Evolutionary conservation across 2,329 filamentous ascomycete species (phyloP).

Genomic region (Lecanicillium sp.): DNA sequence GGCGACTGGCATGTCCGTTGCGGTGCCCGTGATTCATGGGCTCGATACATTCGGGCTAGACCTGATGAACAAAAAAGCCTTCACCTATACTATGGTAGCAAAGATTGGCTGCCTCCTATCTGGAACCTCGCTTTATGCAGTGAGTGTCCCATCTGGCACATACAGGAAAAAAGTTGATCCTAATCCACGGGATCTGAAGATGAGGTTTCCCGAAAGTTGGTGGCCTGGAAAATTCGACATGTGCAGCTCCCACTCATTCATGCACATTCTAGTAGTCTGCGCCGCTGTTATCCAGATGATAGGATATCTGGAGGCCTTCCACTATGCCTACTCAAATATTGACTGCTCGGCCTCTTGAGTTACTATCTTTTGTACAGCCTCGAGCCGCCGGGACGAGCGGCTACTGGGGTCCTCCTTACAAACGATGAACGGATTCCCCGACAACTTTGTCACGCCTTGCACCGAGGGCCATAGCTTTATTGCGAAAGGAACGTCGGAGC

Average conservation of each 20-base stretch:
- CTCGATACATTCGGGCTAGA: conserved; percentile 23
- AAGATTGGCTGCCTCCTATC: conserved; percentile 27
- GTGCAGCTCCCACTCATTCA: conserved; percentile 5
- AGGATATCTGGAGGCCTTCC: conserved; percentile 7
- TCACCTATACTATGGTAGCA: conserved; percentile 13
- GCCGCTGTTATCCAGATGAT: conserved; percentile 7
- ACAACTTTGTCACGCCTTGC: no score
- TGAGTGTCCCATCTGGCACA: conserved; percentile 18
- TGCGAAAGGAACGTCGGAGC: no score
- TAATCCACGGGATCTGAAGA: conserved; percentile 10
- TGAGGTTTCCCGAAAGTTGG: conserved; percentile 5
- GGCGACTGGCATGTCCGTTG: conserved; percentile 25
- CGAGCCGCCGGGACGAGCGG: background rate
- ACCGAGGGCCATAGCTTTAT: no score
- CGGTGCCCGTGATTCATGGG: conserved; percentile 30
- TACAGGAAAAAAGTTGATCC: conserved; percentile 7
- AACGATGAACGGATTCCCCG: no score
- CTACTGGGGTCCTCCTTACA: no score
- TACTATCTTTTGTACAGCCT: background rate
- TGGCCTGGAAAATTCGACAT: conserved; percentile 7
- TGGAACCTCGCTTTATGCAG: conserved; percentile 29
- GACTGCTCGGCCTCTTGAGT: conserved; percentile 2
- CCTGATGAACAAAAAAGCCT: conserved; percentile 21
- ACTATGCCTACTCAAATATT: conserved; percentile 4
- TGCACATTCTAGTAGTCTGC: conserved; percentile 5